A percentile compares a stretch with the other conserved stretches of the same genome.
Conservation (phyloP, 768 basidiomycete genomes). For the Russula foetens region DNA sequence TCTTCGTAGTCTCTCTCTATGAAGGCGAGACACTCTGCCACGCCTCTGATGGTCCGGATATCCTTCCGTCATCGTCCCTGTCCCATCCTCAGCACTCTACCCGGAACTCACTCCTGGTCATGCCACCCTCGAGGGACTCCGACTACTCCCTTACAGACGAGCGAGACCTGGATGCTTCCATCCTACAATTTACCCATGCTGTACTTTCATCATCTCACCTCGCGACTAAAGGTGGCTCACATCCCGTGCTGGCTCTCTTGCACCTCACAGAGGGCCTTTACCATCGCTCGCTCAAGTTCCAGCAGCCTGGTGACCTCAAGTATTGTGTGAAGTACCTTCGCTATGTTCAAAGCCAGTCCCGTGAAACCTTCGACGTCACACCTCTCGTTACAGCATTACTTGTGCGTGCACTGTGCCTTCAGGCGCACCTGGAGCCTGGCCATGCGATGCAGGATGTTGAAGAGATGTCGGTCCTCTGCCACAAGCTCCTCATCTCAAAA, state of each 20-base stretch:
- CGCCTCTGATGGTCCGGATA: background rate
- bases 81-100: background rate
- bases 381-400: background rate
- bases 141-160: background rate
- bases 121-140: background rate
- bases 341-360: background rate
- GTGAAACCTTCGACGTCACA: background rate
- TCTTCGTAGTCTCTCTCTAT: background rate
- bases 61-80: background rate
- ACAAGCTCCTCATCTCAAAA: background rate
- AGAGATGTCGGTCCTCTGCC: background rate
- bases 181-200: background rate
- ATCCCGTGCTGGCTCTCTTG: background rate
- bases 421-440: background rate
- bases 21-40: background rate
- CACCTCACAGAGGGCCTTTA: background rate
- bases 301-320: background rate
- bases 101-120: background rate
- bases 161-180: background rate
- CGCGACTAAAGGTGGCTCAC: background rate
- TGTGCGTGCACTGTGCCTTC: background rate
- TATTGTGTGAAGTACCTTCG: background rate
- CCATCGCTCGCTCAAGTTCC: background rate
- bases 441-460: background rate
- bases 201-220: background rate